Conservation (phyloP, 805 yeast genomes). For the Wickerhamomyces mucosus region DNA sequence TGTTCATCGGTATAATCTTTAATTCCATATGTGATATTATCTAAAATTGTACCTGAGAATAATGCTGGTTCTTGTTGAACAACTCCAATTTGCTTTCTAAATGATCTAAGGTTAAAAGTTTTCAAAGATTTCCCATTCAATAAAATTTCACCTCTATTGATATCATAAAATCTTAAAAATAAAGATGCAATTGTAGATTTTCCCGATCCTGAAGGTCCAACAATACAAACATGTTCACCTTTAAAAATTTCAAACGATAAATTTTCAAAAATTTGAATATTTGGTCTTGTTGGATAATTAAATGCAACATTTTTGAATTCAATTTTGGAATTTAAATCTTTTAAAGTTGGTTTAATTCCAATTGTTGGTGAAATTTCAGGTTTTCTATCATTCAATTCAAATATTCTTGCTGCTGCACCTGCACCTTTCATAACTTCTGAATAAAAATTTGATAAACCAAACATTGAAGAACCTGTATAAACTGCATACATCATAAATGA, state of each 20-base stretch:
- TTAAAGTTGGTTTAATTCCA: conserved; percentile 38
- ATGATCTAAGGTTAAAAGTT: conserved; percentile 59
- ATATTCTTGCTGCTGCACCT: conserved; percentile 88
- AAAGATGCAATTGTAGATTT: conserved; percentile 82
- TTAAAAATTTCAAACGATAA: conserved; percentile 53
- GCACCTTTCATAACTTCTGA: conserved; percentile 95
- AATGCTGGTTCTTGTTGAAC: conserved; percentile 91
- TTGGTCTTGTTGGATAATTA: conserved; percentile 77
- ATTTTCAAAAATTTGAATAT: conserved; percentile 52
- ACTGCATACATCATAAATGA: conserved; percentile 94
- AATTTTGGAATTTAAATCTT: conserved; percentile 33
- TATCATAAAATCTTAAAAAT: conserved; percentile 77
- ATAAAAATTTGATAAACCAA: conserved; percentile 84
- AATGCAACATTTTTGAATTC: conserved; percentile 56
- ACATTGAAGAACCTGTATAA: conserved; percentile 87
- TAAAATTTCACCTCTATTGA: conserved; percentile 49
- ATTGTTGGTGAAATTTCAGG: conserved; percentile 60
- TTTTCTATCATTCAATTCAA: conserved; percentile 73
- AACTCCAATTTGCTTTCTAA: conserved; percentile 71
- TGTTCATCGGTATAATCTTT: conserved; percentile 47
- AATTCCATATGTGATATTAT: conserved; percentile 72
- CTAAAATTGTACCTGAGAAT: conserved; percentile 77
- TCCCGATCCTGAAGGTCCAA: conserved; percentile 97
- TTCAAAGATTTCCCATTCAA: conserved; percentile 58
- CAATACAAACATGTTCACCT: conserved; percentile 88